Evolutionary conservation across 2,329 filamentous ascomycete species (phyloP), one percentile per base, ranked within the genome.

Genomic region (Fusarium albosuccineum): DNA sequence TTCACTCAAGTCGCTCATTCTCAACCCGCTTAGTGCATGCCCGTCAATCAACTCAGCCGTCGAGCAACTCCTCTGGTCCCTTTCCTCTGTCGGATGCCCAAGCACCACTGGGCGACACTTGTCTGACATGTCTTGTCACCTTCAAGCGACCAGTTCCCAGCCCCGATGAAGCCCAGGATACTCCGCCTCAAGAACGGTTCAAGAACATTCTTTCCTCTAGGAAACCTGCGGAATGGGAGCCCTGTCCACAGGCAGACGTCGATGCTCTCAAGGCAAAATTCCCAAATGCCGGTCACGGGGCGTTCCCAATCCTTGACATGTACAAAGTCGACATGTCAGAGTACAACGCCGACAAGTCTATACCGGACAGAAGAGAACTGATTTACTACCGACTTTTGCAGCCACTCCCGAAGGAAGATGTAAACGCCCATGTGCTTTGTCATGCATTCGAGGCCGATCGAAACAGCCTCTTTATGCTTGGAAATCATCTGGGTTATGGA

Each of bases 381-480:
- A 66, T 86, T 2, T 66, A 85, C 6, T 87, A 87, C 63, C 82
- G 84, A 0, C 78, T 85, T 3, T 74, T 83, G 2, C 76, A 77
- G 49, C 82, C 83, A 1, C 73, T 86, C 3, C 76, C 81, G 0
- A 62, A 57, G 3, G 74, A 79, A 4, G 76, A 82, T 17, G 72
- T 78, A 6, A 83, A 86, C 60, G 76, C 75, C 9, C 84, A 87
- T 66, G 76, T 85, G 8, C 71, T 81, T 1, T 80, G 79, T 17
- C 85, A 87, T 65, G 83, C 85, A 0, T 87, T 80, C 64, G 82
- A 81, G 48, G 82, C 82, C 0, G 85, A 87, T 62, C 78, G 85
- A n/a, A 87, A 87, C 57, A 83, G 85, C 1, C 71, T 87, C 29
- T 76, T 86, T 36, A 85, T 86, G 83, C 70, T 82, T 6, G 81